A percentile compares a stretch with the other conserved stretches of the same genome.
Evolutionary conservation across 306 rosid species (phyloP).

Genomic region (Corylus heterophylla): DNA sequence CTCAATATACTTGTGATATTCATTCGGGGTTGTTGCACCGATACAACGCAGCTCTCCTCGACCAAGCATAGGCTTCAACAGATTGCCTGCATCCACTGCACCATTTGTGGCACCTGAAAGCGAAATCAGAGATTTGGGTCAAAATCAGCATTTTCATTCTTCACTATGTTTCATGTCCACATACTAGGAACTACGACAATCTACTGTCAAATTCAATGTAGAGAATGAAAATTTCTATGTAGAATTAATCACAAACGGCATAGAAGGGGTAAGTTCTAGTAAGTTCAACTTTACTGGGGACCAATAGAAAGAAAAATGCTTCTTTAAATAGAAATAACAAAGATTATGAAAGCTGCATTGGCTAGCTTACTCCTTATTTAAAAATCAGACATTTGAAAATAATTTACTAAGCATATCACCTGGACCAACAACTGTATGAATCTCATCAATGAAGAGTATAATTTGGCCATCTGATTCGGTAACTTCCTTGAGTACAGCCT

Average conservation of each 20-base stretch:
- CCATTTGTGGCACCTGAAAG: conserved; percentile 91
- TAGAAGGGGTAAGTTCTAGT: too few relatives aligned
- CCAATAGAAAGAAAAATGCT: not conserved
- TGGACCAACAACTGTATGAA: conserved; percentile 99
- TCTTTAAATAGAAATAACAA: conserved; percentile 7
- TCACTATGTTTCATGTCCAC: conserved; percentile 12
- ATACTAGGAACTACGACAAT: conserved; percentile 8
- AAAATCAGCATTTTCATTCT: conserved; percentile 20
- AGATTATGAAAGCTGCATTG: conserved; percentile 8
- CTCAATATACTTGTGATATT: conserved; percentile 92
- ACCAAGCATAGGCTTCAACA: conserved; percentile 99
- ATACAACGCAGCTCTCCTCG: conserved; percentile 96
- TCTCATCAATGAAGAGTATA: conserved; percentile 94
- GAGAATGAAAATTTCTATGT: conserved; percentile 5
- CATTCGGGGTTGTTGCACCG: conserved; percentile 95
- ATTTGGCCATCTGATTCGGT: conserved; percentile 98
- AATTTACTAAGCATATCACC: conserved; percentile 49
- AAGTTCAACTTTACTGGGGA: not conserved
- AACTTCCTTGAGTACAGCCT: conserved; percentile 98
- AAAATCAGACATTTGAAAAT: conserved; percentile 6
- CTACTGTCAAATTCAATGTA: not conserved
- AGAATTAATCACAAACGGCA: not conserved
- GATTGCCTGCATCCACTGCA: conserved; percentile 99
- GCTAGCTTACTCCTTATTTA: conserved; percentile 4
- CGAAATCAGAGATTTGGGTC: conserved; percentile 22